A percentile compares a stretch with the other conserved stretches of the same genome.
Evolutionary conservation across 2,329 filamentous ascomycete species (phyloP).

Genomic region (Proliferodiscus dingleyae): DNA sequence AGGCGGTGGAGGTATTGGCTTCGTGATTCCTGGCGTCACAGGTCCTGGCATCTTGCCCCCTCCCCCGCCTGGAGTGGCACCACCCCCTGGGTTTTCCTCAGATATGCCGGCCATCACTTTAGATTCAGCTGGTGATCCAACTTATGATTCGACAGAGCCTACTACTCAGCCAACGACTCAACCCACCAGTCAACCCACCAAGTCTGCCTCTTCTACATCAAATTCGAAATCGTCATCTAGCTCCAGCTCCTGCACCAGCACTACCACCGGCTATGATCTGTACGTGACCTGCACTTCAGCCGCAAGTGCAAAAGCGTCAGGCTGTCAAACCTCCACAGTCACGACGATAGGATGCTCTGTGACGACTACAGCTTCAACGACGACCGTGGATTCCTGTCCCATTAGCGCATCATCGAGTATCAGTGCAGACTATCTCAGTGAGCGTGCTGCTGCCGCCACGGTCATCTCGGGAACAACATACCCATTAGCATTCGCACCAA

Average conservation of each 20-base stretch:
- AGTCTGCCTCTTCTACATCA: background rate
- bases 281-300: slow-evolving; percentile 2
- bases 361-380: slow-evolving; percentile 3
- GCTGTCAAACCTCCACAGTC: background rate
- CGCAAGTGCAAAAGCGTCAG: background rate
- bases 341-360: slow-evolving; percentile 2
- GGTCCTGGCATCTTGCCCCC: slow-evolving; percentile 2
- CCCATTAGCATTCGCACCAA: slow-evolving; percentile 2
- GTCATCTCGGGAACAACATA: slow-evolving; percentile 1
- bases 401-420: slow-evolving; percentile 2
- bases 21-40: background rate
- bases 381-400: slow-evolving; percentile 2
- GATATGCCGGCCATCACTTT: slow-evolving; percentile 1
- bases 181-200: background rate
- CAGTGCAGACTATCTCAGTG: slow-evolving; percentile 1
- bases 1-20: background rate
- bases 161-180: background rate
- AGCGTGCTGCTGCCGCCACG: background rate
- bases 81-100: background rate
- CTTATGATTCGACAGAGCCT: background rate
- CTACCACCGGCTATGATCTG: slow-evolving; percentile 1
- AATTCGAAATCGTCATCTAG: background rate
- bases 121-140: background rate
- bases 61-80: background rate
- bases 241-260: background rate